Base-by-base conservation (phyloP, 345 rosid genomes). In the Heritiera littoralis region DNA sequence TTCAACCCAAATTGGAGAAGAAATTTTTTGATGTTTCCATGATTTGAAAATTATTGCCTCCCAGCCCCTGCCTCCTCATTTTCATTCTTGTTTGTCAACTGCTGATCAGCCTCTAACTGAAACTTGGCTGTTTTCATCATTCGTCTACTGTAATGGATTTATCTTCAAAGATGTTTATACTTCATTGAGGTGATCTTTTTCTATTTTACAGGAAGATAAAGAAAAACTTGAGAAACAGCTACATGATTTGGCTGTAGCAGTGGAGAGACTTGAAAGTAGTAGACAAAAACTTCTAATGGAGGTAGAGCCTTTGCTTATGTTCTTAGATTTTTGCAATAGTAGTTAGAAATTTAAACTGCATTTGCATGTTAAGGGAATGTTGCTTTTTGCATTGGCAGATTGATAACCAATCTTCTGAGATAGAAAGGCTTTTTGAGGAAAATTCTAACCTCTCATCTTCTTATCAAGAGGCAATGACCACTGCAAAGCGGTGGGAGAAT, bases 371-470 rank as follows among this genome's bases (percentile, higher is more conserved):
- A 78, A 68, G 45, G 28, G 7, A 59, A 78, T 73, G 46, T 61
- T 54, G 54, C 60, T 43, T 76, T 46, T 69, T 70, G 77, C 77
- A 54, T 66, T 78, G 74, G 49, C 91, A 95, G 98, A 91, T 94
- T 87, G 99, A 96, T 87, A 89, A 86, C 84, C 99, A 94, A 85
- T 94, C 99, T 81, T 89, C 95, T 68, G 99, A 94, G 89, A 94
- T 96, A 79, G 98, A 96, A 89, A 91, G 75, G 78, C 95, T 96
- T 60, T 96, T 94, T 79, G 98, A 96, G 83, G 97, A 94, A 79
- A 94, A 96, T 81, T 89, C 97, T 2, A 89, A 78, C 79, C 88
- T 96, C 58, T 83, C 89, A 2, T 85, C 89, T 52, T 90, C 95
- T 59, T 86, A 87, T 89, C 86, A 91, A 83, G 99, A 94, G 82